Percentiles rank a stretch among this genome's conserved stretches.
Conservation (phyloP, 139 green algal genomes). For the Tetradesmus obliquus region DNA sequence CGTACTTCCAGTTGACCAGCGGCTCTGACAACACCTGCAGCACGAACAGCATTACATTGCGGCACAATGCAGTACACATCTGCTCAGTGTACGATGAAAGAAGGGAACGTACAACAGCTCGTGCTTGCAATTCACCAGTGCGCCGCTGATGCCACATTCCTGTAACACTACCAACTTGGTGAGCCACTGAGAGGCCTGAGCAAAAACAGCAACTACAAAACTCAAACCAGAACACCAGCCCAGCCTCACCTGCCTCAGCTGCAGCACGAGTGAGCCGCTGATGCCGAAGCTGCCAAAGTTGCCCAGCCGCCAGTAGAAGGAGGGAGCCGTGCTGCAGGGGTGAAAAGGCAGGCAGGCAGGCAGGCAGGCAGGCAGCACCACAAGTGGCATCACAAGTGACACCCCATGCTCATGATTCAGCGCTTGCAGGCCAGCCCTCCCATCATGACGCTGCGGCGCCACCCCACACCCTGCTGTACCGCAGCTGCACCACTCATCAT, state of each 20-base stretch:
- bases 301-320: background rate
- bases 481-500: too few species aligned
- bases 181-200: too few species aligned
- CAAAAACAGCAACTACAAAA: background rate
- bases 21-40: conserved; percentile 26
- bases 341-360: background rate
- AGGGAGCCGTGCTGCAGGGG: background rate
- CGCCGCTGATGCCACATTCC: too few species aligned
- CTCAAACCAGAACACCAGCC: background rate
- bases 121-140: conserved; percentile 22
- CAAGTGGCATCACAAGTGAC: too few species aligned
- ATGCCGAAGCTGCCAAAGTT: conserved; percentile 16
- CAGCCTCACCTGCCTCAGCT: background rate
- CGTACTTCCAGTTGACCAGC: conserved; percentile 36
- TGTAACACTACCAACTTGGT: too few species aligned
- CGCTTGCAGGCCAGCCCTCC: too few species aligned
- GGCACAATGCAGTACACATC: background rate
- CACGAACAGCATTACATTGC: background rate
- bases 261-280: conserved; percentile 35
- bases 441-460: too few species aligned
- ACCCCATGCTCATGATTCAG: too few species aligned
- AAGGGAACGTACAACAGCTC: conserved; percentile 52
- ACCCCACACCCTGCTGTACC: too few species aligned
- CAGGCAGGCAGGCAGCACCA: background rate
- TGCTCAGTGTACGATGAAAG: conserved; percentile 6